Conservation (phyloP, 2,329 filamentous ascomycete genomes). For the Huntiella bhutanensis region DNA sequence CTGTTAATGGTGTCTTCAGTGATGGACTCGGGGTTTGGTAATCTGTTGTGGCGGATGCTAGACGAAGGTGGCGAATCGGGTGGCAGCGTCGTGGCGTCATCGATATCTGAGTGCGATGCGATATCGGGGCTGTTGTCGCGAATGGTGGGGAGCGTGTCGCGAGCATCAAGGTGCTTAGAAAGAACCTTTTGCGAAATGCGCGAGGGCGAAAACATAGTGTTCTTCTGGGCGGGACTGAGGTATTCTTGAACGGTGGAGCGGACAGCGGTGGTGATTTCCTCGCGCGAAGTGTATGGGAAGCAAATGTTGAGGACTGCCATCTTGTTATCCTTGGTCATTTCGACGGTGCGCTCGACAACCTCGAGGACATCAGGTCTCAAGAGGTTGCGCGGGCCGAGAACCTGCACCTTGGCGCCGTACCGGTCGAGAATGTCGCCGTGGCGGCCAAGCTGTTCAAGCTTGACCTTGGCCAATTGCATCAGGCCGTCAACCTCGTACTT, state of each 20-base stretch:
- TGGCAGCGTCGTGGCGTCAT: constrained; percentile 38
- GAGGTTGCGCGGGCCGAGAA: constrained; percentile 68
- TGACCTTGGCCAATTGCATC: constrained; percentile 95
- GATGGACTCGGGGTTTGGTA: constrained; percentile 68
- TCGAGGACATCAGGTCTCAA: constrained; percentile 75
- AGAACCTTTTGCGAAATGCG: constrained; percentile 76
- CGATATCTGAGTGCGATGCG: constrained; percentile 26
- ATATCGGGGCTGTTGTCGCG: constrained; percentile 29
- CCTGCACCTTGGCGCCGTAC: constrained; percentile 72
- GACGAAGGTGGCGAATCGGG: constrained; percentile 29
- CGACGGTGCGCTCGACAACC: constrained; percentile 69
- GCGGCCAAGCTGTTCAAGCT: constrained; percentile 75
- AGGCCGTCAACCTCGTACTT: constrained; percentile 92
- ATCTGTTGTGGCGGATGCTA: constrained; percentile 18
- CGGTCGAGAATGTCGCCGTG: constrained; percentile 85
- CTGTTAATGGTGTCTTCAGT: constrained; percentile 62
- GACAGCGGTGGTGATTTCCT: constrained; percentile 85
- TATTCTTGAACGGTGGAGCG: constrained; percentile 76
- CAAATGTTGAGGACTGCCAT: constrained; percentile 74
- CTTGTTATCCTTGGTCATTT: constrained; percentile 73
- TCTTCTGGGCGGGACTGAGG: constrained; percentile 40
- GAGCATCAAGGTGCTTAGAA: constrained; percentile 37
- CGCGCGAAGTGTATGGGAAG: constrained; percentile 90
- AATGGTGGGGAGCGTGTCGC: constrained; percentile 30
- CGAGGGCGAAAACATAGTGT: constrained; percentile 66